phyloP scores from a whole-genome alignment of 2,329 filamentous ascomycete genomes.

The Colletotrichum cereale region DNA sequence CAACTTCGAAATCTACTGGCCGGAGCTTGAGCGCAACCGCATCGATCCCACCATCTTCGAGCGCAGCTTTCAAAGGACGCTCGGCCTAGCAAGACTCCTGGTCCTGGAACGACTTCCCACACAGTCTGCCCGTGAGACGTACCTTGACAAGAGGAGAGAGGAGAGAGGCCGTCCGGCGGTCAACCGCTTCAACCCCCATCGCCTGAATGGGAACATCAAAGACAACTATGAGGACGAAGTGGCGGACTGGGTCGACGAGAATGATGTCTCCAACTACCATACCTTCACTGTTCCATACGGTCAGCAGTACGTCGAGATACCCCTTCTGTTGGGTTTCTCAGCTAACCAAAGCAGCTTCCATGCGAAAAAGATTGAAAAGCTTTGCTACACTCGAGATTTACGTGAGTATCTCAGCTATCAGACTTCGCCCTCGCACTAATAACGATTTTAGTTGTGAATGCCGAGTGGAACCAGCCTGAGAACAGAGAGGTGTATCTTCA shows the following conservation, averaged over 20 bases:
- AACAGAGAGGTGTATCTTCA: constrained; percentile 84
- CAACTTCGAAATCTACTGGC: constrained; percentile 88
- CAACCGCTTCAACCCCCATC: constrained; percentile 56
- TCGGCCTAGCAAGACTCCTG: constrained; percentile 82
- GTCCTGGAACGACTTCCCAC: constrained; percentile 85
- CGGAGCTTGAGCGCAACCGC: constrained; percentile 77
- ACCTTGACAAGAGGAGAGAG: constrained; percentile 75
- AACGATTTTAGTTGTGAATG: constrained; percentile 71
- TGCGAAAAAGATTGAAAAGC: constrained; percentile 81
- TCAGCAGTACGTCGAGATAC: constrained; percentile 47
- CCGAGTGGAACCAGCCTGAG: constrained; percentile 85
- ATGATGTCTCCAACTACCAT: constrained; percentile 84
- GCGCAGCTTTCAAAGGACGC: constrained; percentile 79
- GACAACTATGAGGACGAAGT: constrained; percentile 83
- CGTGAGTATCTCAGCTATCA: constrained; percentile 48
- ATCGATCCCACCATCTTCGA: constrained; percentile 91
- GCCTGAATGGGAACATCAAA: constrained; percentile 79
- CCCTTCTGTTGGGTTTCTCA: neutral
- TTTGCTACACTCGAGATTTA: constrained; percentile 85
- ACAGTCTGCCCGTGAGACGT: constrained; percentile 74
- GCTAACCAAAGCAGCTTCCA: constrained; percentile 55
- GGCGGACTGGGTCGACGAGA: constrained; percentile 83
- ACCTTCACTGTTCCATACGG: constrained; percentile 81
- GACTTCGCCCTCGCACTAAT: neutral
- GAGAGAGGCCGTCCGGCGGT: constrained; percentile 78